phyloP scores from a whole-genome alignment of 495 filamentous ascomycete genomes.

The Stereocaulon alpinum region DNA sequence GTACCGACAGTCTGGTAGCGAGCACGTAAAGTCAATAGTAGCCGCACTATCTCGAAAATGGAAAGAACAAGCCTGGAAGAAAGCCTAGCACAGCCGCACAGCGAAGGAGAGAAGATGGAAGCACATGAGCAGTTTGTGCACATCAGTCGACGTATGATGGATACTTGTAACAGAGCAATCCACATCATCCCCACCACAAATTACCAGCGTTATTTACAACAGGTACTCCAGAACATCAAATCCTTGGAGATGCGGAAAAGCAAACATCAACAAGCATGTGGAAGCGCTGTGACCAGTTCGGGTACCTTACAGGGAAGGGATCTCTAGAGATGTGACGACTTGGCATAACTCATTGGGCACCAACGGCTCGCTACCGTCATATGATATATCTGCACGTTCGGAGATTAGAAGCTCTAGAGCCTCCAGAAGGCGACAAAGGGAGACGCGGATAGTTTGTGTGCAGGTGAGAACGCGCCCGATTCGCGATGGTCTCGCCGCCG shows the following conservation, averaged over 20 bases:
- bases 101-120: slow-evolving; percentile 21
- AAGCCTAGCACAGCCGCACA: slow-evolving; percentile 14
- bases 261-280: neutral
- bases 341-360: slow-evolving; percentile 1
- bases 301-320: neutral
- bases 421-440: neutral
- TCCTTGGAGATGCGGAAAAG: neutral
- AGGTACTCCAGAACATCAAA: too few relatives aligned
- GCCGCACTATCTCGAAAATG: slow-evolving; percentile 3
- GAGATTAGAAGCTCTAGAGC: neutral
- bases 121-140: neutral
- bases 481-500: too few relatives aligned
- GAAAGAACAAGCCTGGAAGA: neutral
- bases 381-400: neutral
- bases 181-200: too few relatives aligned
- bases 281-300: slow-evolving; percentile 9
- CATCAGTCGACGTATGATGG: too few relatives aligned
- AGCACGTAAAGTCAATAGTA: slow-evolving; percentile 13
- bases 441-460: neutral
- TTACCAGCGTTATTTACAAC: too few relatives aligned
- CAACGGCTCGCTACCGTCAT: neutral
- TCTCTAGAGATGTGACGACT: slow-evolving; percentile 2
- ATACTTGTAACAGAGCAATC: too few relatives aligned
- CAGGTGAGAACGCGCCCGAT: too few relatives aligned
- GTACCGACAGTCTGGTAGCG: slow-evolving; percentile 20